Base-by-base conservation (phyloP, 2,329 filamentous ascomycete species). In the Colletotrichum sidae region DNA sequence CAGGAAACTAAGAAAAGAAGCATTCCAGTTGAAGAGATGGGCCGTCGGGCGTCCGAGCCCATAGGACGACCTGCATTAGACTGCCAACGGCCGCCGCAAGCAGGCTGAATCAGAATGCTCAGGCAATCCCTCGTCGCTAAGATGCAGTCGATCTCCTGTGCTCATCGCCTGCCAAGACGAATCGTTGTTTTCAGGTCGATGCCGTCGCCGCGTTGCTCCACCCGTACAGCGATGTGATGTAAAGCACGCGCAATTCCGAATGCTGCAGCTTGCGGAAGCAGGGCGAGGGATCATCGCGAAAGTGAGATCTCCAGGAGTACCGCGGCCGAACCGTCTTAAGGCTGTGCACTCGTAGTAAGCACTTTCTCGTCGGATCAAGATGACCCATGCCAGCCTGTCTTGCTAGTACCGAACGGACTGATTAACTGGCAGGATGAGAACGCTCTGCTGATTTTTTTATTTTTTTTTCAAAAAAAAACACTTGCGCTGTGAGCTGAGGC, bases 111-210 rank as follows among this genome's bases (percentile, higher is more conserved):
- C 25, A 25, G 4, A 5, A 52, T 47, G 46, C 62, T 63, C 42
- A 54, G 57, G 53, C 52, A 49, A 34, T 33, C 33, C 47, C 45
- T 49, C 52, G 58, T 37, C 49, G 49, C 45, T 64, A 54, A 41
- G 60, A 59, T 34, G 53, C 49, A 64, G 42, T 67, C 49, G 39
- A 55, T 52, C 42, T 56, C 51, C 54, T 9, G 25, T 42, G 39
- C 41, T 35, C 15, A 25, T 51, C 37, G 51, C 34, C 54, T 45
- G 64, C 60, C 60, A 67, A 67, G 64, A 15, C 60, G 17, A 42
- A 12, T 64, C 49, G 64, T 51, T 42, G 60, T 65, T 67, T 67
- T 65, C 64, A 67, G 64, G 64, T 67, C 60, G 55, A 58, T 37
- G 17, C 39, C 39, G 37, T 44, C 13, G 25, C 25, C 25, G 25